Conservation (phyloP, 306 rosid species). For the Hippophae tibetana region DNA sequence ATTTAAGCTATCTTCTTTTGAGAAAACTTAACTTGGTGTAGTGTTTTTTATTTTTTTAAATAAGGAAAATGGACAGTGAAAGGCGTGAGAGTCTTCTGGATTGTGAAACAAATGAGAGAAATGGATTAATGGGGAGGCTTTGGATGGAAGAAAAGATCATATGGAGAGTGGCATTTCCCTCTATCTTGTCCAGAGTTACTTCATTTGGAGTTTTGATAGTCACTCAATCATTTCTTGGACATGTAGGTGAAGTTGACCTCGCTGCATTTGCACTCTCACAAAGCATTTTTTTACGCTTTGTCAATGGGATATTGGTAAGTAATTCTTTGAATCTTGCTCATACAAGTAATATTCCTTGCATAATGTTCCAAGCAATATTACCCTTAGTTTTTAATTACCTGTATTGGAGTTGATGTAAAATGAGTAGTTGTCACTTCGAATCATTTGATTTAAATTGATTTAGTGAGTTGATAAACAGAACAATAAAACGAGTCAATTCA, state of each 20-base stretch:
- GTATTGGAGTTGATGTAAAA: no score
- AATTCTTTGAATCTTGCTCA: background rate
- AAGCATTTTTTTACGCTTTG: conserved; percentile 40
- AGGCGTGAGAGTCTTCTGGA: conserved; percentile 11
- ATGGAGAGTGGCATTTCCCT: conserved; percentile 52
- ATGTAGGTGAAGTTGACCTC: conserved; percentile 32
- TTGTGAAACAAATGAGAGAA: conserved; percentile 7
- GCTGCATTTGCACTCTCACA: conserved; percentile 45
- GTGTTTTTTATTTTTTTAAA: no score
- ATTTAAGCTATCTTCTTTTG: no score
- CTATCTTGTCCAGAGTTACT: conserved; percentile 33
- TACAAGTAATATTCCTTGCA: no score
- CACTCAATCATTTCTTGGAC: conserved; percentile 46
- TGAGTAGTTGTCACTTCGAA: no score
- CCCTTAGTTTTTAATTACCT: no score
- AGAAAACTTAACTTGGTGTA: no score
- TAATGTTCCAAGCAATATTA: no score
- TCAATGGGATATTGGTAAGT: conserved; percentile 41
- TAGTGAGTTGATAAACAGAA: no score
- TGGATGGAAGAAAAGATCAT: conserved; percentile 34
- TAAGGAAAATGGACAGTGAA: background rate
- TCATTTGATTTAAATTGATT: no score
- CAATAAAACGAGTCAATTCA: no score
- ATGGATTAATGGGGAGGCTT: conserved; percentile 16
- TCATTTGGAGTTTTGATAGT: conserved; percentile 43